These are phyloP conservation scores for Parastagonospora nodorum DNA, from an alignment of 2,329 filamentous ascomycete species.

Conservation along the genomic window DNA sequence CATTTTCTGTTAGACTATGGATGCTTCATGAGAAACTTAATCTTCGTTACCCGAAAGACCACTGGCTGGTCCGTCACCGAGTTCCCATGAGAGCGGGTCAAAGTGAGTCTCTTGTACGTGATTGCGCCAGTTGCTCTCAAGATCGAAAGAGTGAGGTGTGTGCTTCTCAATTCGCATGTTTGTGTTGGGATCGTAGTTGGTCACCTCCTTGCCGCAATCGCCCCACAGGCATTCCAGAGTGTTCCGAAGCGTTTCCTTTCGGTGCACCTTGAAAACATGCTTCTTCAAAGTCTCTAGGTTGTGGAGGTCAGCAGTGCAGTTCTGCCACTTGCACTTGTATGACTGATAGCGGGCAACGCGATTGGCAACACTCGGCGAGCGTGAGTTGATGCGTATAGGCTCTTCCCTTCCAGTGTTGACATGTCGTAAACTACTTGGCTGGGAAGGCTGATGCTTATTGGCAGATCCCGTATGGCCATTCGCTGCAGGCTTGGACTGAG, in stretches of 20 bases:
- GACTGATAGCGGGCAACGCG: conserved; percentile 48
- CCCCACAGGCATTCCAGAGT: conserved; percentile 54
- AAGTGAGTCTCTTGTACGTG: conserved; percentile 61
- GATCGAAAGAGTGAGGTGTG: conserved; percentile 42
- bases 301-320: conserved; percentile 63
- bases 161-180: conserved; percentile 26
- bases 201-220: conserved; percentile 44
- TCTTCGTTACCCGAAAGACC: conserved; percentile 60
- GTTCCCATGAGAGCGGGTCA: conserved; percentile 58
- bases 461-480: conserved; percentile 17
- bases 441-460: conserved; percentile 18
- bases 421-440: conserved; percentile 34
- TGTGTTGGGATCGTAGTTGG: conserved; percentile 26
- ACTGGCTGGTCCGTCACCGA: conserved; percentile 64
- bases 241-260: conserved; percentile 39
- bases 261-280: conserved; percentile 63
- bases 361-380: conserved; percentile 36
- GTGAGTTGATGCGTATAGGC: conserved; percentile 33
- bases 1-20: conserved; percentile 24
- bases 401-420: conserved; percentile 19
- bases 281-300: conserved; percentile 64
- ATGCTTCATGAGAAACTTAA: conserved; percentile 2
- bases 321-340: conserved; percentile 63
- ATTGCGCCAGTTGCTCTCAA: conserved; percentile 51
- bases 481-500: conserved; percentile 28